Percentiles rank a stretch among this genome's conserved stretches.
phyloP scores from a whole-genome alignment of 345 rosid genomes.

The Draba incana region DNA sequence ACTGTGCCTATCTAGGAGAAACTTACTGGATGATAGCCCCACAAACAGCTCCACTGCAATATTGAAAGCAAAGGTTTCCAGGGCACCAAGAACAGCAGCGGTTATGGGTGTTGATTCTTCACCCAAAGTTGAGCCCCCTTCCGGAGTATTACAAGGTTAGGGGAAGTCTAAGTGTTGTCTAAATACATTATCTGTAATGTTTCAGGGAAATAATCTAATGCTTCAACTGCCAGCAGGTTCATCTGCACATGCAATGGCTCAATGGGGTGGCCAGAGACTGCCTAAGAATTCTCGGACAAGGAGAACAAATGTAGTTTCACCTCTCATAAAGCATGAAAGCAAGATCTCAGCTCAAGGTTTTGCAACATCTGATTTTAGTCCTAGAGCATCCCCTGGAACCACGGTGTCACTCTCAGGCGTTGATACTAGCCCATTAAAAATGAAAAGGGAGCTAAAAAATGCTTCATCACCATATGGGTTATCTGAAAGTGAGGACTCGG shows the following conservation, averaged over 20 bases:
- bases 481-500: conserved; percentile 89
- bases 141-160: conserved; percentile 67
- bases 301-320: conserved; percentile 76
- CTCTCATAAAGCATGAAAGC: conserved; percentile 62
- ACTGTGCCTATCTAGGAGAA: conserved; percentile 55
- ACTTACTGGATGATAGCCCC: conserved; percentile 56
- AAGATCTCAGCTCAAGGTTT: conserved; percentile 62
- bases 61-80: conserved; percentile 68
- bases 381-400: conserved; percentile 58
- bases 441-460: conserved; percentile 65
- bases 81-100: conserved; percentile 69
- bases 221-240: conserved; percentile 54
- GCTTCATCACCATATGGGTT: conserved; percentile 67
- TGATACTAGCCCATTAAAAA: conserved; percentile 52
- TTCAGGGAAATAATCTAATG: conserved; percentile 50
- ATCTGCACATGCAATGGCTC: conserved; percentile 77
- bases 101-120: conserved; percentile 71
- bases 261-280: conserved; percentile 95
- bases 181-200: conserved; percentile 46
- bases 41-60: conserved; percentile 56
- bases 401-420: conserved; percentile 51
- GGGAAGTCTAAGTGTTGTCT: conserved; percentile 53
- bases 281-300: conserved; percentile 83
- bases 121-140: conserved; percentile 53
- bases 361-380: conserved; percentile 59